These are phyloP conservation scores for Aurantiochytrium sp. DNA, from an alignment of 108 stramenopile genomes.

Conservation along the genomic window DNA sequence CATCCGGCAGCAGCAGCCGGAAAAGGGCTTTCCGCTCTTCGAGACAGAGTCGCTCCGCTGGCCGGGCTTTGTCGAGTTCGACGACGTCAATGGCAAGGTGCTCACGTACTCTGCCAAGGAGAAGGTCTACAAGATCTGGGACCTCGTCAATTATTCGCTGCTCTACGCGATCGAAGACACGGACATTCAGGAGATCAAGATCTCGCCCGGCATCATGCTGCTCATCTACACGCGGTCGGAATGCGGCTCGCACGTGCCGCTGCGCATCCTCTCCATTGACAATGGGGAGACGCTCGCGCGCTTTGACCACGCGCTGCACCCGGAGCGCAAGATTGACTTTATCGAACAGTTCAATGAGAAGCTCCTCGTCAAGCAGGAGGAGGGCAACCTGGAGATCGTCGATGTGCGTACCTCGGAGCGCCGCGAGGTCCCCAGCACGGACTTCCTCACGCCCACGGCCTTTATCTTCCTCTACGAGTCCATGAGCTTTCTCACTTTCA, in stretches of 20 bases:
- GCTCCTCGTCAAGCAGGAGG: slow-evolving; percentile 24
- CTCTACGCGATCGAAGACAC: slow-evolving; percentile 8
- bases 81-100: slow-evolving; percentile 25
- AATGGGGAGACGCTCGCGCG: neutral
- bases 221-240: neutral
- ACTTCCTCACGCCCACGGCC: neutral
- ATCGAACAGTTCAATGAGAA: slow-evolving; percentile 29
- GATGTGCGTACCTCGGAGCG: neutral
- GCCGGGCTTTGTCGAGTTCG: slow-evolving; percentile 25
- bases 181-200: slow-evolving; percentile 24
- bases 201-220: slow-evolving; percentile 15
- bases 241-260: neutral
- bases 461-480: slow-evolving; percentile 23
- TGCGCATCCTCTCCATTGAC: slow-evolving; percentile 1
- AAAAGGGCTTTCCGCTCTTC: neutral
- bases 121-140: slow-evolving; percentile 23
- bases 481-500: slow-evolving; percentile 19
- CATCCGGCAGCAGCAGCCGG: slow-evolving; percentile 24
- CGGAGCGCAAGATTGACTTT: slow-evolving; percentile 7
- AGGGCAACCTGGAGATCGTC: neutral
- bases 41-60: neutral
- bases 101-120: slow-evolving; percentile 20
- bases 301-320: neutral
- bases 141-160: neutral
- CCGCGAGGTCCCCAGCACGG: neutral